Evolutionary conservation across 2,329 filamentous ascomycete genomes (phyloP), one percentile per base, ranked within the genome.

Genomic region (Exophiala lecanii-corni): DNA sequence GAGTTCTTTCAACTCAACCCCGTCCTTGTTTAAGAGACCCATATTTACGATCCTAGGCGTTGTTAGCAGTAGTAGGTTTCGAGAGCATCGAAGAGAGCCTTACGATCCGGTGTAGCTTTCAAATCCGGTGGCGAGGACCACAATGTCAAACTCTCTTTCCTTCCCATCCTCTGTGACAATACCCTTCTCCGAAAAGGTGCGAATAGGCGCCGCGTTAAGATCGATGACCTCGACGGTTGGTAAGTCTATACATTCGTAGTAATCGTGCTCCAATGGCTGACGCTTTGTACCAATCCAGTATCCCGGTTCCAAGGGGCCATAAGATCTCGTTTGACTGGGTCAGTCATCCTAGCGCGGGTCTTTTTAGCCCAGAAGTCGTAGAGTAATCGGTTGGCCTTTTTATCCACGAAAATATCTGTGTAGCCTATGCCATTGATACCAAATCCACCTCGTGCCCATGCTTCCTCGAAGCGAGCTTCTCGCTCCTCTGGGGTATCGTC

Each of bases 301-400:
- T 1, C 71, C 75, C 59, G 69, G 71, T 35, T 74, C 59, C 4
- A 64, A 0, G 78, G 79, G 0, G 75, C 76, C 9, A 81, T 64
- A 2, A 79, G 43, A 12, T 79, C 72, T 28, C 68, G 58, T 57
- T 71, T 70, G 23, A 57, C 59, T 0, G 72, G 66, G 48, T 81
- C 72, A 0, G 62, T 60, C 30, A 82, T 69, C 2, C 77, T 65
- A 5, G 59, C 63, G 1, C 74, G 67, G 0, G 67, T 70, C 59
- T 77, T 78, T 47, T 68, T 66, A 1, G 63, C 65, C 74, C 77
- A 80, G 56, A 79, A 78, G 3, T 71, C 62, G 53, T 80, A 81
- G 0, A 68, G 63, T 36, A 69, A 64, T 13, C 66, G 58, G 50
- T 81, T 82, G 0, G 73, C 72, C 10, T 72, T 64, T 0, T 60